Percentiles rank a stretch among this genome's conserved stretches.
Evolutionary conservation across 129 eudicot species (phyloP).

Genomic region (Kitagawia praeruptora): DNA sequence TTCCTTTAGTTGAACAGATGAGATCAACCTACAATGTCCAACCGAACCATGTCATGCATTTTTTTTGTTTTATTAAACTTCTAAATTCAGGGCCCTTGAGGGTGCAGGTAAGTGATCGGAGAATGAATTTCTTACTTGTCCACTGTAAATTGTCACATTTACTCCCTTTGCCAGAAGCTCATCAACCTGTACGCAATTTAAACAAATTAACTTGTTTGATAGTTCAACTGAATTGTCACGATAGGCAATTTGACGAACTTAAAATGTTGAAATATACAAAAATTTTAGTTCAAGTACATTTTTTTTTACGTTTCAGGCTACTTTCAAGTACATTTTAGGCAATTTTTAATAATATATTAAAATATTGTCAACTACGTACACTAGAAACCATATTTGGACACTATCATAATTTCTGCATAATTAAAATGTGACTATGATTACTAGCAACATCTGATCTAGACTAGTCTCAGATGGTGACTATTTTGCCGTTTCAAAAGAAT

Average conservation of each 20-base stretch:
- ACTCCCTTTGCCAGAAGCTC: constrained; percentile 66
- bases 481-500: no score
- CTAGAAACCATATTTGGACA: no score
- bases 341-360: no score
- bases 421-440: no score
- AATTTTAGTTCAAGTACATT: background rate
- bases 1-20: constrained; percentile 78
- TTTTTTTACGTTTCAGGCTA: background rate
- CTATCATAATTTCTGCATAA: no score
- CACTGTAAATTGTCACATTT: constrained; percentile 68
- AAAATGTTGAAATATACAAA: background rate
- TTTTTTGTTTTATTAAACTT: background rate
- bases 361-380: no score
- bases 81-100: background rate
- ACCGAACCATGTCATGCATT: constrained; percentile 3
- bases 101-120: background rate
- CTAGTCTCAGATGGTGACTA: no score
- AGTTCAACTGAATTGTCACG: background rate
- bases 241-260: background rate
- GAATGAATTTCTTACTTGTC: constrained; percentile 52
- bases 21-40: constrained; percentile 60
- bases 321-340: no score
- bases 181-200: constrained; percentile 49
- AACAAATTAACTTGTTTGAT: background rate
- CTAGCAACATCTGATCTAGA: no score